A percentile compares a stretch with the other conserved stretches of the same genome.
Evolutionary conservation across 352 stramenopile genomes (phyloP).

Genomic region (Globisporangium carolinianum): DNA sequence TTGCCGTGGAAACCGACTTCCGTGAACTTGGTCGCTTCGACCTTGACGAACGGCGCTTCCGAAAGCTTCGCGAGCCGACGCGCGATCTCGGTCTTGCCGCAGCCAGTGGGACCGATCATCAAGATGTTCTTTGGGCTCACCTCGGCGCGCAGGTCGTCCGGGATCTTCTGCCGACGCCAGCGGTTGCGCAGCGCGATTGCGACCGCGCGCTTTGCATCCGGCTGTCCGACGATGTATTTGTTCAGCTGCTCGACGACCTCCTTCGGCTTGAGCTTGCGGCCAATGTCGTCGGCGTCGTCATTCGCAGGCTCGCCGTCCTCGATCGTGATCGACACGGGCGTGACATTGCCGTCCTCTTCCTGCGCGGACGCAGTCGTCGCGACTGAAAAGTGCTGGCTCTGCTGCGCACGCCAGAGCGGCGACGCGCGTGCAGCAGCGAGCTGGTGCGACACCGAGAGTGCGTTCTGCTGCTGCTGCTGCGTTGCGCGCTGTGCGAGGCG

Average conservation of each 20-base stretch:
- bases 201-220: constrained; percentile 96
- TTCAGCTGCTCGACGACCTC: constrained; percentile 95
- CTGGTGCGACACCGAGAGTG: neutral
- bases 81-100: constrained; percentile 98
- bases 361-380: constrained; percentile 22
- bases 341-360: constrained; percentile 15
- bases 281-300: constrained; percentile 46
- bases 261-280: constrained; percentile 83
- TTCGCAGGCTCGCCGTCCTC: constrained; percentile 13
- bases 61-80: constrained; percentile 95
- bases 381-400: constrained; percentile 20
- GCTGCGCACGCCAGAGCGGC: constrained; percentile 8
- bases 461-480: constrained; percentile 6
- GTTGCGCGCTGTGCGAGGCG: constrained; percentile 22
- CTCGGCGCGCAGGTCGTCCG: constrained; percentile 85
- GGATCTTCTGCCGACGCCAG: constrained; percentile 95
- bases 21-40: constrained; percentile 99
- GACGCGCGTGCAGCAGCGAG: constrained; percentile 4
- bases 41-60: constrained; percentile 97
- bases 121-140: constrained; percentile 99
- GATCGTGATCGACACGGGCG: constrained; percentile 17
- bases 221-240: constrained; percentile 97
- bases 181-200: constrained; percentile 98
- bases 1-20: constrained; percentile 99
- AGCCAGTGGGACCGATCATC: constrained; percentile 99